Percentiles rank a stretch among this genome's conserved stretches.
These are phyloP conservation scores for Colletotrichum sublineola DNA, from an alignment of 2,329 filamentous ascomycete species.

Conservation along the genomic window DNA sequence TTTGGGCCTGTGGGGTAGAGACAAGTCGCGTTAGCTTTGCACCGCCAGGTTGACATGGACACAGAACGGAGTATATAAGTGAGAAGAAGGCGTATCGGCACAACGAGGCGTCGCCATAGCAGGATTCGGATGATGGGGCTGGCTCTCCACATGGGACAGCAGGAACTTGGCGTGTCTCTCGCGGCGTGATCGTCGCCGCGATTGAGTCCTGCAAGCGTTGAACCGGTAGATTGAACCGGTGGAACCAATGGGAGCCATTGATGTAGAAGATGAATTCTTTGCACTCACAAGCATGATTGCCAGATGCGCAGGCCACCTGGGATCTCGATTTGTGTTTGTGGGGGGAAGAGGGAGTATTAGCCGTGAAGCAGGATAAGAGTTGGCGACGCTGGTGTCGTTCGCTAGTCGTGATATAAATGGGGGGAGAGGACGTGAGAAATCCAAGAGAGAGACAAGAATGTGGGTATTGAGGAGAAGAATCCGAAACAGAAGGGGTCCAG, in stretches of 20 bases:
- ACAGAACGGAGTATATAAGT: not conserved
- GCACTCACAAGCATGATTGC: constrained; percentile 38
- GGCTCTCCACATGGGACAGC: constrained; percentile 6
- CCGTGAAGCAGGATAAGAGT: constrained; percentile 12
- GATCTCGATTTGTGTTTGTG: constrained; percentile 11
- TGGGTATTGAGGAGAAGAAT: constrained; percentile 21
- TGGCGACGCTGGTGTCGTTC: constrained; percentile 22
- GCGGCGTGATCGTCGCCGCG: constrained; percentile 22
- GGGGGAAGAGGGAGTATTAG: constrained; percentile 4
- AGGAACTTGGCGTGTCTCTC: constrained; percentile 21
- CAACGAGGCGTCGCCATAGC: constrained; percentile 20
- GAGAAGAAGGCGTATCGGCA: constrained; percentile 14
- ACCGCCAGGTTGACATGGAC: not conserved
- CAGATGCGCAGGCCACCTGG: not conserved
- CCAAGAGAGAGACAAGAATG: constrained; percentile 35
- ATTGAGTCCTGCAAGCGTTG: constrained; percentile 8
- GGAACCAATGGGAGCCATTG: constrained; percentile 25
- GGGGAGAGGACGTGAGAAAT: constrained; percentile 1
- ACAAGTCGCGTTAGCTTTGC: constrained; percentile 15
- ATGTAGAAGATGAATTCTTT: constrained; percentile 12
- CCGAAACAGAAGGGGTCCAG: constrained; percentile 15
- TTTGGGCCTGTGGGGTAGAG: constrained; percentile 50
- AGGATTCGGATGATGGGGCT: constrained; percentile 3
- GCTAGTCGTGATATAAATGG: constrained; percentile 7
- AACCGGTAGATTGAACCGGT: not conserved